Evolutionary conservation across 2,329 filamentous ascomycete species (phyloP), one percentile per base, ranked within the genome.

Genomic region (Piedraia hortae): DNA sequence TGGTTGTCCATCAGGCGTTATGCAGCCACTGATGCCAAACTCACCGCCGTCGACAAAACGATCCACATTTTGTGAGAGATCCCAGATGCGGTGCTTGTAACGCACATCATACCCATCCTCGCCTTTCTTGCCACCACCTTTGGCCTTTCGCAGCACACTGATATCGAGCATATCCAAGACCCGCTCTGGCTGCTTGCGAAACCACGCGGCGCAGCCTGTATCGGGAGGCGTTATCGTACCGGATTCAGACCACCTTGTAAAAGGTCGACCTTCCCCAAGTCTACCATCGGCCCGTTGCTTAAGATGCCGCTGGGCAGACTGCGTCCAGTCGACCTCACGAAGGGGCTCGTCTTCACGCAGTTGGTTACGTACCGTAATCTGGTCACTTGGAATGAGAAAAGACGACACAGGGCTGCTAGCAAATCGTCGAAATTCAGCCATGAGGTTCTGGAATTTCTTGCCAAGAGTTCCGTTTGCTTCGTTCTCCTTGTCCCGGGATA

Each of bases 11-110:
- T 37, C 48, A 0, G 73, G 72, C 0, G 71, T 75, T 6, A 78
- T 48, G 34, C 73, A 80, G 0, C 59, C 55, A 2, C 59, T 47
- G 4, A 72, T 50, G 0, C 71, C 72, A 18, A 56, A 51, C 0
- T 45, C 42, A 0, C 39, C 40, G 2, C 28, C 41, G 22, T 60
- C 52, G 1, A 41, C 42, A 6, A 54, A 52, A 8, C 69, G 51
- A 34, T 75, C 66, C 5, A 75, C 53, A 23, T 77, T 78, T 34
- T 80, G 73, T 4, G 66, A 72, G 0, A 74, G 44, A 27, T 82
- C 67, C 31, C 63, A 53, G 16, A 60, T 41, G 7, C 45, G 37
- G 45, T 51, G 53, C 36, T 67, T 66, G 36, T 46, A 61, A 8
- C 51, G 45, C 18, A 57, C 52, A 34, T 78, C 70, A 27, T 53